Conservation (phyloP, 2,329 filamentous ascomycete genomes). For the Pestalotiopsis sp. region DNA sequence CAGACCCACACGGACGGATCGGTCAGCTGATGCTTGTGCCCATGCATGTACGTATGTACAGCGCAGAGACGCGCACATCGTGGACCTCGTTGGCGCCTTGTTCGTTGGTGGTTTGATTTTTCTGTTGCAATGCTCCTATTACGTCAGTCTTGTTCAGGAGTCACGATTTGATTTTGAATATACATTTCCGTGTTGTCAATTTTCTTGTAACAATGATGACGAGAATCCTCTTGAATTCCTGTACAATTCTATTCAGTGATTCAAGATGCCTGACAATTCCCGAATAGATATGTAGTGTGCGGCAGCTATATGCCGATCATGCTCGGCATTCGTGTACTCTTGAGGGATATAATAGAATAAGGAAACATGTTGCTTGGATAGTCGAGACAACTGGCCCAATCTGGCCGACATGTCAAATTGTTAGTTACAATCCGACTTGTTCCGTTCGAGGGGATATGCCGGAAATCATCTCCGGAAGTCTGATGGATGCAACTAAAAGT, state of each 20-base stretch:
- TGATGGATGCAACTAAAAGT: not conserved
- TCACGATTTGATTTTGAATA: not conserved
- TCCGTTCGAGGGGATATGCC: not conserved
- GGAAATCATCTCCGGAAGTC: not conserved
- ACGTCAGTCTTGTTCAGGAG: not conserved
- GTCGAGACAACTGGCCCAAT: not conserved
- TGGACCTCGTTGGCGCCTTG: not conserved
- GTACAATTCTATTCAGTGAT: not conserved
- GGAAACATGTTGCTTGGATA: not conserved
- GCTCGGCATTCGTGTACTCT: not conserved
- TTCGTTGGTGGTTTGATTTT: not conserved
- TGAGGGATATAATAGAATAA: not conserved
- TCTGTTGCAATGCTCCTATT: not conserved
- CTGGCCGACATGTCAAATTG: not conserved
- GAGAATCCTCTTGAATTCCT: not conserved
- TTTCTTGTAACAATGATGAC: not conserved
- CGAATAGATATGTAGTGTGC: not conserved
- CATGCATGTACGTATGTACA: not conserved
- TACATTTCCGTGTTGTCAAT: not conserved
- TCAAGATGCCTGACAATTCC: not conserved
- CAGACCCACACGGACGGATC: not conserved
- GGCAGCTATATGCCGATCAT: not conserved
- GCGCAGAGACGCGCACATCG: not conserved
- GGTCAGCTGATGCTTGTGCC: not conserved
- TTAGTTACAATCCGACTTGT: not conserved